Evolutionary conservation across 2,329 filamentous ascomycete species (phyloP).

Genomic region (Ophiocordyceps polyrhachis-furcata): DNA sequence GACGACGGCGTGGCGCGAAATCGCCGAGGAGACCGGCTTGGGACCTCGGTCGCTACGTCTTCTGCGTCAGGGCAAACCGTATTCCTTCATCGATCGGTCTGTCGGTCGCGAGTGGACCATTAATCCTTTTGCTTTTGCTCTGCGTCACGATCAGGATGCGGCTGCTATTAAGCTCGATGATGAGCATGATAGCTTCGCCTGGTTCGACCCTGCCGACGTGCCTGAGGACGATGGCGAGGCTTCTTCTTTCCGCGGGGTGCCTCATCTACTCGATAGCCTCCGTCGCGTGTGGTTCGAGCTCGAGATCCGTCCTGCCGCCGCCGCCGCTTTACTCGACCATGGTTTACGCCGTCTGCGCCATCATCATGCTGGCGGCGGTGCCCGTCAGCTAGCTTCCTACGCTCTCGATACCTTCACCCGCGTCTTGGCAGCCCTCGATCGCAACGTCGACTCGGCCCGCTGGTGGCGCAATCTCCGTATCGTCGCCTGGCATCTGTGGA

Average conservation of each 20-base stretch:
- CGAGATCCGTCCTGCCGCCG: conserved; percentile 26
- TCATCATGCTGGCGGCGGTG: conserved; percentile 42
- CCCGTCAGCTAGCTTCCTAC: conserved; percentile 35
- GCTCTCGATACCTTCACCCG: conserved; percentile 31
- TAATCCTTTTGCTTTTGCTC: conserved; percentile 40
- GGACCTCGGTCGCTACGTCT: conserved; percentile 25
- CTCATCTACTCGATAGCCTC: conserved; percentile 36
- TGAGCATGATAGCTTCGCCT: conserved; percentile 41
- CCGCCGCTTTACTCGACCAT: conserved; percentile 18
- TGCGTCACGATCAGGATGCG: conserved; percentile 10
- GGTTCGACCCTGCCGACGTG: conserved; percentile 34
- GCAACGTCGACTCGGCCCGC: background rate
- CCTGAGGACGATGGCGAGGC: conserved; percentile 17
- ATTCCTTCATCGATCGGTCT: conserved; percentile 32
- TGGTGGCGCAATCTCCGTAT: conserved; percentile 40
- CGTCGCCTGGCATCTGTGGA: conserved; percentile 44
- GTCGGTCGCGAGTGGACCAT: conserved; percentile 42
- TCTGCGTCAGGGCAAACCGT: conserved; percentile 38
- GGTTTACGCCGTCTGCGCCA: conserved; percentile 30
- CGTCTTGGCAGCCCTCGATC: conserved; percentile 19
- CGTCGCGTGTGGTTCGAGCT: conserved; percentile 40
- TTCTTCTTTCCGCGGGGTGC: conserved; percentile 29
- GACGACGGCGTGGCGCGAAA: conserved; percentile 40
- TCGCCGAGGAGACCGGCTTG: conserved; percentile 42
- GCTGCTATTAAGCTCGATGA: conserved; percentile 34